Evolutionary conservation across 768 basidiomycete genomes (phyloP).

Genomic region (Boletus rubescentipes): DNA sequence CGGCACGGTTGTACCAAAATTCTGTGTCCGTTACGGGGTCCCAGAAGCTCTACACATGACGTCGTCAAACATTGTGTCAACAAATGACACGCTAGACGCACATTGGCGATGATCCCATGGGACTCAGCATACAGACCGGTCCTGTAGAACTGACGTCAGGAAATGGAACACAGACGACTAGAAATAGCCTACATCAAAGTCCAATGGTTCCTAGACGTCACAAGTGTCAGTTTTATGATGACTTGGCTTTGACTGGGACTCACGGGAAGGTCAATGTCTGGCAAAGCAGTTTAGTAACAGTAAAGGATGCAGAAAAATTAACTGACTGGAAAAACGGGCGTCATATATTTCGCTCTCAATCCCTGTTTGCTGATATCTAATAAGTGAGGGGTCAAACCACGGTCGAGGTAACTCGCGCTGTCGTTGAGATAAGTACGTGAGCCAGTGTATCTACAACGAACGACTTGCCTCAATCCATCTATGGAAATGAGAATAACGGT

Average conservation of each 20-base stretch:
- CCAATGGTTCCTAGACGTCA: conserved; percentile 79
- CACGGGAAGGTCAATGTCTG: conserved; percentile 90
- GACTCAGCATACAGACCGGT: conserved; percentile 89
- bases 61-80: background rate
- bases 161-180: background rate
- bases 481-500: conserved; percentile 86
- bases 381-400: conserved; percentile 81
- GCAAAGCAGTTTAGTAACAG: conserved; percentile 3
- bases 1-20: conserved; percentile 69
- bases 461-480: conserved; percentile 71
- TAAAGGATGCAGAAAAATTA: conserved; percentile 27
- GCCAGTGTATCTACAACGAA: background rate
- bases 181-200: conserved; percentile 59
- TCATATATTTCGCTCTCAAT: conserved; percentile 83
- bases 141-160: conserved; percentile 41
- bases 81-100: conserved; percentile 31
- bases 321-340: conserved; percentile 83
- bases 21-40: conserved; percentile 62
- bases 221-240: background rate
- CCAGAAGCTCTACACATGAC: conserved; percentile 70
- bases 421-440: conserved; percentile 3
- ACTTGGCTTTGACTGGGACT: conserved; percentile 32
- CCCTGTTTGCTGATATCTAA: conserved; percentile 79
- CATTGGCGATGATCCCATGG: conserved; percentile 90
- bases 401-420: conserved; percentile 85